Percentiles rank a stretch among this genome's conserved stretches.
These are phyloP conservation scores for Spergularia marina DNA, from an alignment of 148 eudicot species.

Conservation along the genomic window DNA sequence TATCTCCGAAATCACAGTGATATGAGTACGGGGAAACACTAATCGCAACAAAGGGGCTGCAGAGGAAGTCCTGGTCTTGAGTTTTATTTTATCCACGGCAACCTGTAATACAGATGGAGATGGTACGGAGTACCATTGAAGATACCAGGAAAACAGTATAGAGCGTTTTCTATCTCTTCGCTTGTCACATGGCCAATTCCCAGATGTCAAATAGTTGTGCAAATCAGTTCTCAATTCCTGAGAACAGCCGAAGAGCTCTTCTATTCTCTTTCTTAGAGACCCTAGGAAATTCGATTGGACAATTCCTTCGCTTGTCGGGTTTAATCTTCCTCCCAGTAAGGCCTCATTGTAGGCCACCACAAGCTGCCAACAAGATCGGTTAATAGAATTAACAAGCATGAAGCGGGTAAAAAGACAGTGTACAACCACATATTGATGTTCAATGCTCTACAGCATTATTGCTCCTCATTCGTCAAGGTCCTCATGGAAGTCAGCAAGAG, in stretches of 20 bases:
- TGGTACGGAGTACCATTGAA: slow-evolving; percentile 78
- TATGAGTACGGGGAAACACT: slow-evolving; percentile 62
- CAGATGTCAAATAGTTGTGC: slow-evolving; percentile 44
- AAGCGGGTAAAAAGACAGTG: neutral
- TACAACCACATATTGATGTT: too few species aligned
- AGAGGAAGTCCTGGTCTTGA: slow-evolving; percentile 30
- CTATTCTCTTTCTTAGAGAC: slow-evolving; percentile 70
- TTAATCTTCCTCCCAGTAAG: slow-evolving; percentile 48
- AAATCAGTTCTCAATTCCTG: slow-evolving; percentile 34
- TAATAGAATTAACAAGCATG: neutral
- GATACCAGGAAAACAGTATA: slow-evolving; percentile 78
- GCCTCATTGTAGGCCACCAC: slow-evolving; percentile 88
- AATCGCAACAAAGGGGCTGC: slow-evolving; percentile 60
- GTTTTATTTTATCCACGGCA: slow-evolving; percentile 45
- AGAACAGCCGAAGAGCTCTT: slow-evolving; percentile 48
- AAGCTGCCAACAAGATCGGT: slow-evolving; percentile 46
- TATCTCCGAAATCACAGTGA: slow-evolving; percentile 50
- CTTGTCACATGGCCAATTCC: slow-evolving; percentile 60
- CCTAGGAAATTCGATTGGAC: slow-evolving; percentile 75
- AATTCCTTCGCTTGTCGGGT: slow-evolving; percentile 55
- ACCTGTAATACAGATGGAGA: slow-evolving; percentile 45
- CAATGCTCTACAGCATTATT: too few species aligned
- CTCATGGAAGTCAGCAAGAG: neutral
- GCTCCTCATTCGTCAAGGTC: too few species aligned
- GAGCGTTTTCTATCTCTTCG: slow-evolving; percentile 35